Evolutionary conservation across 2,329 filamentous ascomycete genomes (phyloP).

Genomic region (Sphaerulina vaccinii): DNA sequence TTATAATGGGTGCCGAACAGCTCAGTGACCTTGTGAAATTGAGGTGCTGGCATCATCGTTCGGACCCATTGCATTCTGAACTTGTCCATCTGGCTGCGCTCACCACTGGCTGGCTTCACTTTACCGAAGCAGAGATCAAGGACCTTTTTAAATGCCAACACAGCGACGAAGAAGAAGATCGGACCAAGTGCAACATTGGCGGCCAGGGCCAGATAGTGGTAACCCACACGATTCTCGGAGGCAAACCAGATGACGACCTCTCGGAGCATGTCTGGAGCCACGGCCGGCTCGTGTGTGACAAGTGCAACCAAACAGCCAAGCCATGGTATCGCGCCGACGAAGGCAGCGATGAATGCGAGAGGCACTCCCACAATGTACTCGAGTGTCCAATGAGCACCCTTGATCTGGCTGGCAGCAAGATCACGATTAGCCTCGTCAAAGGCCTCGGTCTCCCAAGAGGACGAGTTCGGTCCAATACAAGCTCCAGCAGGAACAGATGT

Average conservation of each 20-base stretch:
- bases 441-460: constrained; percentile 56
- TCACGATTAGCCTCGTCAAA: constrained; percentile 50
- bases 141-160: constrained; percentile 43
- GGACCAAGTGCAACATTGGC: constrained; percentile 45
- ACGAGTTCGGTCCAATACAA: constrained; percentile 58
- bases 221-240: constrained; percentile 47
- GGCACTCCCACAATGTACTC: constrained; percentile 46
- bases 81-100: constrained; percentile 41
- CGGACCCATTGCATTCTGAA: constrained; percentile 50
- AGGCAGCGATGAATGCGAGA: constrained; percentile 42
- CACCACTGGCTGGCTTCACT: constrained; percentile 39
- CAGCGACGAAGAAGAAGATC: constrained; percentile 47
- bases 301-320: constrained; percentile 45
- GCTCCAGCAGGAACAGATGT: constrained; percentile 49
- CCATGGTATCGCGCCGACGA: constrained; percentile 49
- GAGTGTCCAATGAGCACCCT: constrained; percentile 49
- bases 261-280: constrained; percentile 40
- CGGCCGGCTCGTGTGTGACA: constrained; percentile 41
- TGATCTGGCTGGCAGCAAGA: constrained; percentile 41
- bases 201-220: constrained; percentile 51
- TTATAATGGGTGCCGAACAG: constrained; percentile 58
- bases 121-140: constrained; percentile 39
- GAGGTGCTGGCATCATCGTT: constrained; percentile 45
- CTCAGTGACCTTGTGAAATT: constrained; percentile 50
- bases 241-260: constrained; percentile 53